Base-by-base conservation (phyloP, 441 rosid species). In the Lepidium campestre region DNA sequence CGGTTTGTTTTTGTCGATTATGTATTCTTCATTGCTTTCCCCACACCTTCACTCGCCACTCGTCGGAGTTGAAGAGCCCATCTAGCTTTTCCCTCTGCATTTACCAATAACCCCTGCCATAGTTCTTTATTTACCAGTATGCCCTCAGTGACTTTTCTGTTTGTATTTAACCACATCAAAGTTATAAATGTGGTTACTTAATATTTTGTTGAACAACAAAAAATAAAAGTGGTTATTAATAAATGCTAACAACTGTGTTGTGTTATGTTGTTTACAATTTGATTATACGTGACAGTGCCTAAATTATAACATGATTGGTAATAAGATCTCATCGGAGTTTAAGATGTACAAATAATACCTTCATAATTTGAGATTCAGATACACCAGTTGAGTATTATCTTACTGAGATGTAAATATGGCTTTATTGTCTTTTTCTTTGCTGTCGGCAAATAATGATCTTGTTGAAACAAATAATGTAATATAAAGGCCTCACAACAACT, bases 1-100 rank as follows among this genome's bases (percentile, higher is more conserved):
- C 76, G 67, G 72, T 73, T 73, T 73, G 76, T 66, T 73, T 72
- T 59, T 65, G 76, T 72, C 65, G 27, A 72, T 17, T 29, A 17
- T 49, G 68, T 50, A n/a, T 62, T 35, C 20, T 11, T 49, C 39
- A 18, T 68, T 18, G 50, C 59, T 68, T 58, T 45, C 63, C 62
- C 32, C 74, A 61, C 63, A 63, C 40, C 47, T 65, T 65, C 75
- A 72, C 2, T 65, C 65, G 76, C 76, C 76, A 65, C 76, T 72
- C 76, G 76, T 65, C 71, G 76, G 76, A 72, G 71, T 29, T 72
- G 34, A 34, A 72, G 18, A 57, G 18, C 65, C 42, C 74, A 35
- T 42, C 52, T 19, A 37, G 50, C 65, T 17, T 58, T 57, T 45
- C 39, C 1, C 1, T 14, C 7, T 15, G 7, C 13, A 44, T 65